Conservation (phyloP, 495 filamentous ascomycete species). For the Podospora bellae-mahoneyi region DNA sequence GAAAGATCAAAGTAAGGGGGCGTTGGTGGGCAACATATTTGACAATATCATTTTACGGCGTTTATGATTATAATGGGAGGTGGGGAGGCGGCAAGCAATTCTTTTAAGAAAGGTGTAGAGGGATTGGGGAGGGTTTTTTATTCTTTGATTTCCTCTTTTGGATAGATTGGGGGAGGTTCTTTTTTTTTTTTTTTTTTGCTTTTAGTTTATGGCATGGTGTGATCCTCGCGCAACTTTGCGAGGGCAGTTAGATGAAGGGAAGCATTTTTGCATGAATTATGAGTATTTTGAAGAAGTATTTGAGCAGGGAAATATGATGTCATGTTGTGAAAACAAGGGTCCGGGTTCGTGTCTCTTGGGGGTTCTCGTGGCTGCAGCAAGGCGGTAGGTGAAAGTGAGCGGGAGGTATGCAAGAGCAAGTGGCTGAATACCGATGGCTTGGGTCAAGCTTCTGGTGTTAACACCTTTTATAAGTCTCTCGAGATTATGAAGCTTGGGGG, state of each 20-base stretch:
- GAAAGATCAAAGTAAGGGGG: background rate
- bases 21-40: background rate
- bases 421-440: too few species aligned
- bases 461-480: too few species aligned
- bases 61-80: background rate
- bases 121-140: background rate
- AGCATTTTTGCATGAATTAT: background rate
- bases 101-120: background rate
- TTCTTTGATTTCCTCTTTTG: background rate
- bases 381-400: too few species aligned
- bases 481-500: too few species aligned
- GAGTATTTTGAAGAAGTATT: background rate
- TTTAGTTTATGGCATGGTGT: background rate
- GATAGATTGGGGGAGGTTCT: background rate
- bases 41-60: background rate
- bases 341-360: too few species aligned
- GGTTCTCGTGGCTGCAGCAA: too few species aligned
- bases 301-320: background rate
- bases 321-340: background rate
- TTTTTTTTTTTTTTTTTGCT: background rate
- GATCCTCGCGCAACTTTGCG: background rate
- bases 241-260: background rate
- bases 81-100: background rate
- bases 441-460: too few species aligned
- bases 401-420: too few species aligned